Evolutionary conservation across 352 stramenopile species (phyloP).

Genomic region (Phytophthora niederhauseri): DNA sequence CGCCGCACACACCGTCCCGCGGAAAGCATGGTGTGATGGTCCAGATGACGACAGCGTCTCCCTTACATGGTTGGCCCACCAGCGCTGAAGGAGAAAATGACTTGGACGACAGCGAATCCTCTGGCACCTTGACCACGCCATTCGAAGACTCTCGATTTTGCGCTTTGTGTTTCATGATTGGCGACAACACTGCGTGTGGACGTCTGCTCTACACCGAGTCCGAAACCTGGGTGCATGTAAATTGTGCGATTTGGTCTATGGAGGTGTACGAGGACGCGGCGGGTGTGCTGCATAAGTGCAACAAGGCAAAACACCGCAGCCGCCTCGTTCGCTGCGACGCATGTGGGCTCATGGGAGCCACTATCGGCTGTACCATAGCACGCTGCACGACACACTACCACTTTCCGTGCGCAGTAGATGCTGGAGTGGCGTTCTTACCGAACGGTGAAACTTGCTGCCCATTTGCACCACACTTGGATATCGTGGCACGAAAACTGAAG

Average conservation of each 20-base stretch:
- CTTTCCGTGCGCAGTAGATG: constrained; percentile 91
- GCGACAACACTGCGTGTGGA: constrained; percentile 73
- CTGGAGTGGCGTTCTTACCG: constrained; percentile 69
- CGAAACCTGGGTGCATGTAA: constrained; percentile 92
- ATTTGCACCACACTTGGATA: constrained; percentile 52
- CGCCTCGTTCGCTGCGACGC: constrained; percentile 91
- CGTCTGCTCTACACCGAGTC: constrained; percentile 82
- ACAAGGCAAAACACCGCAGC: constrained; percentile 89
- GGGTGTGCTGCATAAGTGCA: constrained; percentile 83
- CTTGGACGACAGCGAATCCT: constrained; percentile 2
- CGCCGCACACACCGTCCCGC: not conserved
- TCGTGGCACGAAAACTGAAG: constrained; percentile 44
- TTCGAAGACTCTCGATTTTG: constrained; percentile 81
- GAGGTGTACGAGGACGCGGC: constrained; percentile 90
- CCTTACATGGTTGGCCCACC: constrained; percentile 51
- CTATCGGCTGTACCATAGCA: constrained; percentile 88
- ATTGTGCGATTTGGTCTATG: constrained; percentile 93
- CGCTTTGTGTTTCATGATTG: constrained; percentile 81
- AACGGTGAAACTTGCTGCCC: constrained; percentile 78
- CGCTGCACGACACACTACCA: constrained; percentile 94
- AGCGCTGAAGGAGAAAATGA: not conserved
- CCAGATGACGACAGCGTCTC: constrained; percentile 48
- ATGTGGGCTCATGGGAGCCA: constrained; percentile 91
- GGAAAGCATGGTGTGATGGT: not conserved
- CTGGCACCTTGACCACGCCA: not conserved